Evolutionary conservation across 73 alveolate genomes (phyloP), one percentile per base, ranked within the genome.

Genomic region (Durusdinium trenchii): DNA sequence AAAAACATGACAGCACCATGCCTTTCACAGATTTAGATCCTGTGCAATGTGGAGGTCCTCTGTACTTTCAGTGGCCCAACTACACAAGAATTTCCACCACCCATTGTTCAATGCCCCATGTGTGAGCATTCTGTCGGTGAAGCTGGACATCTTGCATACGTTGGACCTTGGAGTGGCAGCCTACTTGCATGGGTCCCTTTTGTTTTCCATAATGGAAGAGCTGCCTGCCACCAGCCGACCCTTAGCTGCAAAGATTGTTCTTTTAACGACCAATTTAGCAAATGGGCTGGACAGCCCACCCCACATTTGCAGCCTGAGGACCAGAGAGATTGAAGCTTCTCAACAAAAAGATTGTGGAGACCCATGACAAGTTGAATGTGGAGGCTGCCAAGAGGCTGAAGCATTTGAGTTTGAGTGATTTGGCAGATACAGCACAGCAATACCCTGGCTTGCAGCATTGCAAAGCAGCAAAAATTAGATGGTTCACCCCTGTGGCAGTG

Each of bases 81-180:
- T 83, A n/a, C 46, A 83, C 75, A 38, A 1, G 36, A 83, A 83
- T 23, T 48, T 30, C 43, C 40, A 76, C 47, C 93, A 82, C 35
- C 93, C 93, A 3, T 46, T 82, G 4, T 82, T 46, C 14, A 3
- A 10, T 5, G 71, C 93, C 23, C 93, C 93, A 1, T 3, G 42
- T 48, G 93, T 48, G 1, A 6, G 51, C n/a, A 35, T 82, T 46
- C 93, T 82, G 75, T 30, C 75, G 6, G 67, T 82, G 93, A 82
- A 30, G 73, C 50, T 82, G 50, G 93, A 82, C 73, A 28, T 6
- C 10, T n/a, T 82, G 51, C 93, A 82, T 43, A 50, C 71, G 6
- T 6, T 82, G 23, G 93, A 82, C 71, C 35, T 82, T 69, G 93
- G 93, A 3, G 93, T 82, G 47, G 93, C 93, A 48, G 93, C 93